A percentile compares a stretch with the other conserved stretches of the same genome.
Conservation (phyloP, 2,329 filamentous ascomycete genomes). For the Aspergillus intermedius region DNA sequence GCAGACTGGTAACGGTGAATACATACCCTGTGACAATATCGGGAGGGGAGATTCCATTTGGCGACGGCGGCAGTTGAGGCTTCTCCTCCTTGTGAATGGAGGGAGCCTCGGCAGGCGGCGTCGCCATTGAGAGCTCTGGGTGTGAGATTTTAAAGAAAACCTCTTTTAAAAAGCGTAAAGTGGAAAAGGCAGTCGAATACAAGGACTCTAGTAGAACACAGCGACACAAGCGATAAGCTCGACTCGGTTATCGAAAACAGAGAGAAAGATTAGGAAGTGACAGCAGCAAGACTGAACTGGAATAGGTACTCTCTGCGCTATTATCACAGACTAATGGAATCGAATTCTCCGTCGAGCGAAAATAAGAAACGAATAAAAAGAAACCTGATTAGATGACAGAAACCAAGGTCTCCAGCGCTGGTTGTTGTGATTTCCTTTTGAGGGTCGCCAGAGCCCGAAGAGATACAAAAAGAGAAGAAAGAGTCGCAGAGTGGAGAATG, state of each 20-base stretch:
- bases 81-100: conserved; percentile 35
- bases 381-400: conserved; percentile 21
- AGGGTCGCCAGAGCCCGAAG: conserved; percentile 3
- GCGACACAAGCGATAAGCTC: conserved; percentile 12
- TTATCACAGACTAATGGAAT: conserved; percentile 21
- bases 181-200: conserved; percentile 15
- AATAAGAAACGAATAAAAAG: conserved; percentile 8
- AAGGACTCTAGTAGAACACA: conserved; percentile 17
- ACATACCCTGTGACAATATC: conserved; percentile 27
- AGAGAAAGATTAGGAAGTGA: conserved; percentile 16
- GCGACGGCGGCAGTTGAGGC: conserved; percentile 33
- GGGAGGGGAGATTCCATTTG: conserved; percentile 25
- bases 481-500: conserved; percentile 32
- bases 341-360: conserved; percentile 18
- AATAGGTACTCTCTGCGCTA: conserved; percentile 29
- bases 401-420: not conserved
- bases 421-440: not conserved
- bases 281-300: conserved; percentile 24
- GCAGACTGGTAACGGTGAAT: not conserved
- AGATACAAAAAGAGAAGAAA: conserved; percentile 20
- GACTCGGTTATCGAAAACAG: conserved; percentile 11
- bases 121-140: conserved; percentile 31
- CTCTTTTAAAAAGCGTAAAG: conserved; percentile 8
- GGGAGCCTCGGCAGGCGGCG: conserved; percentile 37
- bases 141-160: conserved; percentile 5